Evolutionary conservation across 2,329 filamentous ascomycete genomes (phyloP), one percentile per base, ranked within the genome.

Genomic region (Fonsecaea nubica): DNA sequence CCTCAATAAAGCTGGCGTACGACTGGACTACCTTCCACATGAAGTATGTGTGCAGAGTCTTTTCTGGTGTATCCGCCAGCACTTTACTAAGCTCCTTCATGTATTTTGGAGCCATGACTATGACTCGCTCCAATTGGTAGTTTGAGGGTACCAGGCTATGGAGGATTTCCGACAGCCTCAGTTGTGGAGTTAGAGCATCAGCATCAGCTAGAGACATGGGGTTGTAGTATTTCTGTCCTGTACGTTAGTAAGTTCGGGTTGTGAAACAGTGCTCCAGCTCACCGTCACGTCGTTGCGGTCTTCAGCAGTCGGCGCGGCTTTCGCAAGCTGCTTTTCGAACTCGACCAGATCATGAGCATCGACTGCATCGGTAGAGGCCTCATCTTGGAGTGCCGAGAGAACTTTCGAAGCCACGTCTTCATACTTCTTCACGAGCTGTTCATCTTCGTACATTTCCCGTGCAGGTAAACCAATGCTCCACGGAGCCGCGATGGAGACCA

Each of bases 21-120:
- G 78, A 75, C 57, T 86, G 80, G 12, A 91, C 83, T 13, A 85
- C 76, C 71, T 89, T 89, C 88, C 89, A 90, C 30, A 86, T 76
- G 66, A 91, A 82, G 73, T 88, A 91, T n/a, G 82, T 80, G 67
- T 87, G 83, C 2, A 92, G 74, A 0, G 85, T 83, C 50, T 88
- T 84, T 58, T 81, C 80, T 0, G 84, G 76, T 1, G 86, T 86
- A 2, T 82, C 77, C 1, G 81, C 76, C 21, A 92, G 72, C 42
- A 90, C 84, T 1, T 78, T 74, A 5, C 86, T 85, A 1, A 91
- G 74, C 7, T 85, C 83, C 58, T 85, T 81, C 72, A 90, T 79
- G 71, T 90, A 90, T 1, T 82, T 78, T 0, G 88, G 87, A 0
- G 87, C 86, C 21, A 81, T 80, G 33, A 89, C 80, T 69, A 90